Evolutionary conservation across 2,329 filamentous ascomycete species (phyloP).

Genomic region (Trichoderma aggressivum): DNA sequence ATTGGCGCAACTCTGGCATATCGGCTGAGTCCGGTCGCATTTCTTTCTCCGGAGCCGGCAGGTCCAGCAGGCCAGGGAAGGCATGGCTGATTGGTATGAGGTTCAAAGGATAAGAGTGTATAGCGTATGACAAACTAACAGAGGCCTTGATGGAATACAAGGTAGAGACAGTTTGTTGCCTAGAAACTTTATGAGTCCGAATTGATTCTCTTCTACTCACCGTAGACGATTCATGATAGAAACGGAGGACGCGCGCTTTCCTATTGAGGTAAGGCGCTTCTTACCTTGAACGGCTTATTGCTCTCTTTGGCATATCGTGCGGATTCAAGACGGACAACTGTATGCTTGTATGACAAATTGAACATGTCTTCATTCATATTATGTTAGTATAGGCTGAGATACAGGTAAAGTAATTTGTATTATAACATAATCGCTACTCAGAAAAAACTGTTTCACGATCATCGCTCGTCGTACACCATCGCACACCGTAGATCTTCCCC

Average conservation of each 20-base stretch:
- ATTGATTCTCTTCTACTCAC: too few relatives aligned
- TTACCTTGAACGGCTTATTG: not conserved
- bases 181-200: not conserved
- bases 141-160: not conserved
- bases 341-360: not conserved
- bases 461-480: not conserved
- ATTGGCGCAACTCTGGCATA: constrained; percentile 42
- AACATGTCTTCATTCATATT: not conserved
- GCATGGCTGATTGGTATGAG: not conserved
- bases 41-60: constrained; percentile 55
- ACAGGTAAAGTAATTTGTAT: not conserved
- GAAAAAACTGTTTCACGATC: not conserved
- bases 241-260: not conserved
- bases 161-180: not conserved
- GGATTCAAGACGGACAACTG: not conserved
- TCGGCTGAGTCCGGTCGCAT: constrained; percentile 45
- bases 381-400: not conserved
- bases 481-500: not conserved
- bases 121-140: not conserved
- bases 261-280: not conserved
- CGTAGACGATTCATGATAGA: not conserved
- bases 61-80: constrained; percentile 42
- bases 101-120: not conserved
- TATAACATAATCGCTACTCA: not conserved
- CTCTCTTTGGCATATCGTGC: not conserved